These are phyloP conservation scores for Suillus tomentosus DNA, from an alignment of 768 basidiomycete species.

Conservation along the genomic window DNA sequence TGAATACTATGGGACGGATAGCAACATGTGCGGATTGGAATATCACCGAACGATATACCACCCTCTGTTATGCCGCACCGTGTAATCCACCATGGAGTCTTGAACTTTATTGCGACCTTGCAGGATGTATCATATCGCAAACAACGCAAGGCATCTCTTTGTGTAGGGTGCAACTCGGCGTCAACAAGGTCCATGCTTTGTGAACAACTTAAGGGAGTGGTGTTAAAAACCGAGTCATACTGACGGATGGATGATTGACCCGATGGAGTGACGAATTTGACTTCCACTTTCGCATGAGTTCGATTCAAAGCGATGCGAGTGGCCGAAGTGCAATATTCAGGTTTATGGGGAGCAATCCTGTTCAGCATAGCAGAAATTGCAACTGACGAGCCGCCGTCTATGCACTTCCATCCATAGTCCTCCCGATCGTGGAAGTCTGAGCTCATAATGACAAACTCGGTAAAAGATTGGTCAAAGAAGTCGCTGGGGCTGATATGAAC, in stretches of 20 bases:
- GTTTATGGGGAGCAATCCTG: conserved; percentile 1
- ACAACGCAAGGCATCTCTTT: not conserved
- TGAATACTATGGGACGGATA: not conserved
- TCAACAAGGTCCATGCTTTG: not conserved
- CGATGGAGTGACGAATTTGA: not conserved
- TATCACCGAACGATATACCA: not conserved
- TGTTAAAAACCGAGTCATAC: conserved; percentile 5
- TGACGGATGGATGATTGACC: not conserved
- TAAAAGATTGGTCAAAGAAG: conserved; percentile 1
- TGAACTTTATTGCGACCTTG: conserved; percentile 5
- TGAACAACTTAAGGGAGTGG: not conserved
- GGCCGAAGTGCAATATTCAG: not conserved
- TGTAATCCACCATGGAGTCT: conserved; percentile 4
- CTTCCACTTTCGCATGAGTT: not conserved
- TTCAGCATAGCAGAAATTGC: conserved; percentile 4
- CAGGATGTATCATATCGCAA: conserved; percentile 1
- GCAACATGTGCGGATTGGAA: not conserved
- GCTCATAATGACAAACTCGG: not conserved
- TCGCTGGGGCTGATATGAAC: not conserved
- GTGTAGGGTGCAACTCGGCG: not conserved
- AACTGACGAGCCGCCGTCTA: not conserved
- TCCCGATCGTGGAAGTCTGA: not conserved
- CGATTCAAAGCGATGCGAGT: conserved; percentile 2
- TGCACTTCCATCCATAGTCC: not conserved
- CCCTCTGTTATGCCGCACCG: not conserved